Conservation (phyloP, 257 asterid species). For the Solanum rostratum region DNA sequence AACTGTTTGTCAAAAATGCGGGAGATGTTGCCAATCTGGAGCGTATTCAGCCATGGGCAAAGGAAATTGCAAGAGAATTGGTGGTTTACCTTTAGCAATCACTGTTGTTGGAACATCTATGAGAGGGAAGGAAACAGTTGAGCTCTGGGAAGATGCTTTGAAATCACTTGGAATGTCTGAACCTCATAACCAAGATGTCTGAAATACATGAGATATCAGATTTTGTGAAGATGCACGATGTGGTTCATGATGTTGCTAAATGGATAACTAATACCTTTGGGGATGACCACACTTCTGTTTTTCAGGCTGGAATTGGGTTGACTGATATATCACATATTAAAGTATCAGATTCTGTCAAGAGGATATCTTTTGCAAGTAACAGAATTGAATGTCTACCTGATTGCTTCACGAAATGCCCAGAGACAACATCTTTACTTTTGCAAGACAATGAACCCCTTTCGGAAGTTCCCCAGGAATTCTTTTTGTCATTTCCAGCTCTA, state of each 20-base stretch:
- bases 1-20: not conserved
- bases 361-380: conserved; percentile 7
- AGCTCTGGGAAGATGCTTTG: not conserved
- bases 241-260: conserved; percentile 6
- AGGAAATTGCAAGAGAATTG: not conserved
- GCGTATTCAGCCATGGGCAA: not conserved
- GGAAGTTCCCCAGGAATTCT: too few relatives aligned
- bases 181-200: too few relatives aligned
- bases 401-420: not conserved
- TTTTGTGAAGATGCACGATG: conserved; percentile 16
- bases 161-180: not conserved
- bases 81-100: conserved; percentile 6
- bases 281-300: not conserved
- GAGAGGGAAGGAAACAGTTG: not conserved
- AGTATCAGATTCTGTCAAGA: not conserved
- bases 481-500: too few relatives aligned
- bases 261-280: not conserved
- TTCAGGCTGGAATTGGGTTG: not conserved
- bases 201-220: too few relatives aligned
- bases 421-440: not conserved
- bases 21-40: not conserved
- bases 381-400: not conserved
- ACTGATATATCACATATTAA: not conserved
- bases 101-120: not conserved
- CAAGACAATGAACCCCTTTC: too few relatives aligned